Percentiles rank a stretch among this genome's conserved stretches.
phyloP scores from a whole-genome alignment of 2,329 filamentous ascomycete species.

The Malbranchea zuffiana region DNA sequence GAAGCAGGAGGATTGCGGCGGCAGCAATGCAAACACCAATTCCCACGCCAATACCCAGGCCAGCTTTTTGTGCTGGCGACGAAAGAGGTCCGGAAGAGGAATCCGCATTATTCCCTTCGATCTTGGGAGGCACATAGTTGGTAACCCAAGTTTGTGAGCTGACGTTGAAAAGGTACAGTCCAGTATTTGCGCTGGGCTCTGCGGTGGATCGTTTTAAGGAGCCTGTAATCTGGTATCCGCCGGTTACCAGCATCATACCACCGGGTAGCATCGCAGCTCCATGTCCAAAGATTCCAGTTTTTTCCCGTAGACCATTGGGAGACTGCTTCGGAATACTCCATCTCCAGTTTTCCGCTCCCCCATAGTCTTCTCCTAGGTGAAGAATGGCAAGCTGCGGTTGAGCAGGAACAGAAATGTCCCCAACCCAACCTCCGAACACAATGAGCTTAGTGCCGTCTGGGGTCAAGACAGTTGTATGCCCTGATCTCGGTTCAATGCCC shows the following conservation, averaged over 20 bases:
- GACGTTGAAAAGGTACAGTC: constrained; percentile 49
- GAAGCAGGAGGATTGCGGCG: constrained; percentile 39
- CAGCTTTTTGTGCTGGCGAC: constrained; percentile 38
- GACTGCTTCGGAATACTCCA: constrained; percentile 33
- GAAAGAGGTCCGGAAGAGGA: constrained; percentile 20
- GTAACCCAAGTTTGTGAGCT: constrained; percentile 49
- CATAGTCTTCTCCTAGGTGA: constrained; percentile 63
- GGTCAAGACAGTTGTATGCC: constrained; percentile 73
- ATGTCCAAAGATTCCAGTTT: constrained; percentile 49
- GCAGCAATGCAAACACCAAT: constrained; percentile 47
- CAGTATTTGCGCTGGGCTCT: constrained; percentile 29
- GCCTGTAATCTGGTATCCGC: constrained; percentile 45
- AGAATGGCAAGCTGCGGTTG: constrained; percentile 71
- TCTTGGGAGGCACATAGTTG: constrained; percentile 44
- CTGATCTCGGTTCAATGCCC: constrained; percentile 67
- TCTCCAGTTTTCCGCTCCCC: constrained; percentile 36
- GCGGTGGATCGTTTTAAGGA: constrained; percentile 29
- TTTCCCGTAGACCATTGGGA: constrained; percentile 32
- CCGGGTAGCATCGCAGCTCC: constrained; percentile 52
- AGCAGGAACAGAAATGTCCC: constrained; percentile 63
- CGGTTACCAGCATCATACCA: constrained; percentile 50
- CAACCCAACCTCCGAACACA: constrained; percentile 86
- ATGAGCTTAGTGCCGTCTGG: constrained; percentile 68
- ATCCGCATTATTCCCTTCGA: no score
- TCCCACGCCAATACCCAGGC: constrained; percentile 55